These are phyloP conservation scores for Arachis stenosperma DNA, from an alignment of 306 rosid genomes.

Conservation along the genomic window DNA sequence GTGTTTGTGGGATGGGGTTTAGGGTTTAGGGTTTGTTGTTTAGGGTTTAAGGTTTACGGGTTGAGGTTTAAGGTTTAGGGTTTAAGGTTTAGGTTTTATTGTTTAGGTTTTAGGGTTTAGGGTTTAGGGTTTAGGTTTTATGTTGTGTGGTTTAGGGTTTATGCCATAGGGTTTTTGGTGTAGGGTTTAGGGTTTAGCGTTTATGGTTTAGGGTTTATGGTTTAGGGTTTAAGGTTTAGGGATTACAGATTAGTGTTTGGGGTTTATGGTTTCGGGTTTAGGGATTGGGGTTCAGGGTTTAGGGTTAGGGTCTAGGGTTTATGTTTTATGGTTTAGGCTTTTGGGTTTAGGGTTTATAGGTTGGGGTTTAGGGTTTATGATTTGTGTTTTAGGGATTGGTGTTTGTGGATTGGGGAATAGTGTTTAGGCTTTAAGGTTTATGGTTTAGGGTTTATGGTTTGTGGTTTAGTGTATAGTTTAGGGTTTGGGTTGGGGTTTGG, in stretches of 20 bases:
- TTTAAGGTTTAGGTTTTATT: too few relatives aligned
- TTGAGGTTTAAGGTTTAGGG: too few relatives aligned
- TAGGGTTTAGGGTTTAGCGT: too few relatives aligned
- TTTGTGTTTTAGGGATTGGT: too few relatives aligned
- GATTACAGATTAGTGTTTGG: too few relatives aligned
- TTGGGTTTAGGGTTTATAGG: constrained; percentile 28
- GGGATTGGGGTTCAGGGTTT: constrained; percentile 37
- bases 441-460: constrained; percentile 34
- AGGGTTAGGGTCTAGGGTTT: constrained; percentile 32
- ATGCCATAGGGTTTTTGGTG: too few relatives aligned
- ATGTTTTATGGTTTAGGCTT: constrained; percentile 26
- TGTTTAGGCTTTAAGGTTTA: constrained; percentile 24
- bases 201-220: too few relatives aligned
- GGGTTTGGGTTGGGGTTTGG: not conserved
- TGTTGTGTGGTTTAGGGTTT: too few relatives aligned
- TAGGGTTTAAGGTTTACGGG: constrained; percentile 20
- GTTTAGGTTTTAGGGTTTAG: too few relatives aligned
- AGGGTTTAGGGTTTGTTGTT: constrained; percentile 14
- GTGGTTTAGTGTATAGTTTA: not conserved
- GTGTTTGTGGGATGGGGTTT: constrained; percentile 1
- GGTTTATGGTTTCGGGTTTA: constrained; percentile 41
- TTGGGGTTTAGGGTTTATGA: not conserved
- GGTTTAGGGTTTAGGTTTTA: too few relatives aligned
- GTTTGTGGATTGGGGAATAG: constrained; percentile 7
- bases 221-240: too few relatives aligned